Percentiles rank a stretch among this genome's conserved stretches.
These are phyloP conservation scores for Urtica urens DNA, from an alignment of 306 rosid species.

Conservation along the genomic window DNA sequence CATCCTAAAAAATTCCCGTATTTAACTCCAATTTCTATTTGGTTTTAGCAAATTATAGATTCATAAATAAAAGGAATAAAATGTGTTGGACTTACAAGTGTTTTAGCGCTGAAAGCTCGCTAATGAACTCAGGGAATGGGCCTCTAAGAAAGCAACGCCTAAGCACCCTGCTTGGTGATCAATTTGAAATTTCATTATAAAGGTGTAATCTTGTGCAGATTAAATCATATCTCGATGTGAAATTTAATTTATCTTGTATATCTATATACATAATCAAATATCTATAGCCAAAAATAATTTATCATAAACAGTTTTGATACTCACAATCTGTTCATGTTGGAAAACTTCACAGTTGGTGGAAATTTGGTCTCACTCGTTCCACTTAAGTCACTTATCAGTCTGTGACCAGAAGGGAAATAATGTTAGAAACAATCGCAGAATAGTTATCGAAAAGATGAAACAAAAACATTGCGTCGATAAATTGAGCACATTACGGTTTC, in stretches of 20 bases:
- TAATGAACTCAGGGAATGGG: background rate
- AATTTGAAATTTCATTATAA: too few species aligned
- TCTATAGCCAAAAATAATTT: too few species aligned
- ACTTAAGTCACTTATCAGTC: background rate
- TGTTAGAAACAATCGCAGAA: background rate
- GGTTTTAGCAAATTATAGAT: too few species aligned
- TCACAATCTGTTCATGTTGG: background rate
- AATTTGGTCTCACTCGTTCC: background rate
- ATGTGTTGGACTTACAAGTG: conserved; percentile 4
- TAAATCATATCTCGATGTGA: too few species aligned
- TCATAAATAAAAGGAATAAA: background rate
- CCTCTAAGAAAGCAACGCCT: conserved; percentile 11
- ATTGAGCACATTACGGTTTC: too few species aligned
- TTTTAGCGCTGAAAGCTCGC: background rate
- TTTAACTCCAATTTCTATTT: too few species aligned
- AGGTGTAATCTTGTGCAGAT: too few species aligned
- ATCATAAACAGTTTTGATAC: too few species aligned
- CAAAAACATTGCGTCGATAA: background rate
- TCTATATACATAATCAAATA: background rate
- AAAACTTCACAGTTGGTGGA: background rate
- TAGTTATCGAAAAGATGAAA: background rate
- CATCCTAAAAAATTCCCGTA: too few species aligned
- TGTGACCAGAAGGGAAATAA: background rate
- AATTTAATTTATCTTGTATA: too few species aligned
- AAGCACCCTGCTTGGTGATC: conserved; percentile 2